Conservation (phyloP, 2,329 filamentous ascomycete species). For the Colletotrichum melonis region DNA sequence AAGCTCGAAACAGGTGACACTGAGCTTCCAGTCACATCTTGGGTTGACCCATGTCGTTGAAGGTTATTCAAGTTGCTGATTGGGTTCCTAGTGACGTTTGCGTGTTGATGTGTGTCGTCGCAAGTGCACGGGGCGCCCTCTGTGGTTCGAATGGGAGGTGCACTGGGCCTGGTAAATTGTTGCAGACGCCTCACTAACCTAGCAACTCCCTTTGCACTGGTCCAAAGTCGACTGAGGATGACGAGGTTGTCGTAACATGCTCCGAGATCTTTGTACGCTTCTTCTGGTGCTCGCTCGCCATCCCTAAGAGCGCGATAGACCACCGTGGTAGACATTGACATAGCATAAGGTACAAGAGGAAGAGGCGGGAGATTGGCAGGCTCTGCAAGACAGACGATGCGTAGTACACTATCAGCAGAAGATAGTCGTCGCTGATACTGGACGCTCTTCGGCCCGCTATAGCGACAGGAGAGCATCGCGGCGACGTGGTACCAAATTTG, state of each 20-base stretch:
- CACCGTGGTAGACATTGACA: slow-evolving; percentile 38
- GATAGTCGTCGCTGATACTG: slow-evolving; percentile 35
- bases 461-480: slow-evolving; percentile 39
- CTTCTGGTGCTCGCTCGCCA: slow-evolving; percentile 12
- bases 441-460: slow-evolving; percentile 35
- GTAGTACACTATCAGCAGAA: slow-evolving; percentile 34
- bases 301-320: slow-evolving; percentile 38
- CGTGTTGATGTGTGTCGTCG: not conserved
- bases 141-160: not conserved
- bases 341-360: slow-evolving; percentile 37
- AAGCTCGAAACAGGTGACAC: not conserved
- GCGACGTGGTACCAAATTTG: slow-evolving; percentile 39
- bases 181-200: slow-evolving; percentile 28
- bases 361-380: slow-evolving; percentile 33
- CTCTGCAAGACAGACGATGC: slow-evolving; percentile 22
- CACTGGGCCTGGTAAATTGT: not conserved
- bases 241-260: slow-evolving; percentile 32
- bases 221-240: slow-evolving; percentile 28
- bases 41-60: not conserved
- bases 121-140: not conserved
- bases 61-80: not conserved
- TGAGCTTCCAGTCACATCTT: not conserved
- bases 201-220: slow-evolving; percentile 31
- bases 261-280: slow-evolving; percentile 24
- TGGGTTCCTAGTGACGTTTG: not conserved